Evolutionary conservation across 495 filamentous ascomycete genomes (phyloP).

Genomic region (Lophiotrema nucula): DNA sequence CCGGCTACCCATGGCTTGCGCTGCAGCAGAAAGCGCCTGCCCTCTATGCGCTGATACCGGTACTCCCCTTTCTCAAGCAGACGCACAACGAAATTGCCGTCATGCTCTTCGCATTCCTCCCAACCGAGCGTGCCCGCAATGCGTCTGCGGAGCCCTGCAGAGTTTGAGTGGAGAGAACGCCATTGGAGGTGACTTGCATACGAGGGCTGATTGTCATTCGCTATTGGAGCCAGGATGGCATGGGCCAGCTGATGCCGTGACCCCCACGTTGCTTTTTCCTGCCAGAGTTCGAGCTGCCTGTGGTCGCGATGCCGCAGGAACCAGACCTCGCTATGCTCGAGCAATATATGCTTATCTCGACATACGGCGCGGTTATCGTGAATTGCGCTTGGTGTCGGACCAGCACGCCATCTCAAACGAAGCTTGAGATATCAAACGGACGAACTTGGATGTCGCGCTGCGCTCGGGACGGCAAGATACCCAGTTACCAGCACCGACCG

Average conservation of each 20-base stretch:
- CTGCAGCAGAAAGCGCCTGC: slow-evolving; percentile 2
- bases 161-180: slow-evolving; percentile 14
- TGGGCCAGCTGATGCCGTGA: slow-evolving; percentile 8
- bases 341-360: slow-evolving; percentile 29
- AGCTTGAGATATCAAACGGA: not conserved
- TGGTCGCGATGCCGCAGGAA: slow-evolving; percentile 7
- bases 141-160: slow-evolving; percentile 28
- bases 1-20: slow-evolving; percentile 7
- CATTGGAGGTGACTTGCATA: slow-evolving; percentile 34
- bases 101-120: not conserved
- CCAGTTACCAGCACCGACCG: not conserved
- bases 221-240: slow-evolving; percentile 16
- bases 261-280: slow-evolving; percentile 28
- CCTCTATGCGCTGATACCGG: no score
- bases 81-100: no score
- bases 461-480: no score
- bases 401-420: not conserved
- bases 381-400: not conserved
- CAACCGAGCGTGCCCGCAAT: not conserved
- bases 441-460: no score
- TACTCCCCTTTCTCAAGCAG: no score
- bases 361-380: slow-evolving; percentile 9
- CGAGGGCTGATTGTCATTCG: slow-evolving; percentile 23
- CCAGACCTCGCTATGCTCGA: not conserved
- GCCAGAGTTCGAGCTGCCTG: not conserved